phyloP scores from a whole-genome alignment of 768 basidiomycete species.

The Tricholoma flavovirens region DNA sequence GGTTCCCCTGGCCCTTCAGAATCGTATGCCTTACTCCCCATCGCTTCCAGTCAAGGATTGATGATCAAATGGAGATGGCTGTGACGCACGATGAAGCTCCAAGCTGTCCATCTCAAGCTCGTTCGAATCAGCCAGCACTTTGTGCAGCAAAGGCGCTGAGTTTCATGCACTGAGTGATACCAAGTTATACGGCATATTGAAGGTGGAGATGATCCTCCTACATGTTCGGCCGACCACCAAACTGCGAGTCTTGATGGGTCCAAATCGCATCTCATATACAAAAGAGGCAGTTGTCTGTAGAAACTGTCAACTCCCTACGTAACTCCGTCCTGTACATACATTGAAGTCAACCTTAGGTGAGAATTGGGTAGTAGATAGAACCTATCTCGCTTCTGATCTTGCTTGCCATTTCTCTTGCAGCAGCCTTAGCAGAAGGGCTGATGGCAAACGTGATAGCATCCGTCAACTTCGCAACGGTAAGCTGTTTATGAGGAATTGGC shows the following conservation, averaged over 20 bases:
- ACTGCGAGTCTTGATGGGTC: conserved; percentile 44
- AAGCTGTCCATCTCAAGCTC: conserved; percentile 37
- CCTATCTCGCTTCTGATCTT: conserved; percentile 45
- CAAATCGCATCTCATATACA: conserved; percentile 61
- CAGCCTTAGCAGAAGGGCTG: conserved; percentile 39
- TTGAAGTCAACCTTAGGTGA: not conserved
- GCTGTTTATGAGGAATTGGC: conserved; percentile 49
- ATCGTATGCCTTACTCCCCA: conserved; percentile 41
- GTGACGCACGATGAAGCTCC: conserved; percentile 43
- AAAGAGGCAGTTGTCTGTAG: conserved; percentile 52
- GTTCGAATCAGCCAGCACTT: conserved; percentile 38
- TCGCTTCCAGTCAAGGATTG: not conserved
- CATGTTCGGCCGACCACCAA: conserved; percentile 54
- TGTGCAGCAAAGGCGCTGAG: conserved; percentile 53
- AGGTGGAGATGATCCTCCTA: conserved; percentile 13
- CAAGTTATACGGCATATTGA: not conserved
- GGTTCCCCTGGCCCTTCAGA: conserved; percentile 28
- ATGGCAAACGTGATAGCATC: conserved; percentile 48
- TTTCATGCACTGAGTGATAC: conserved; percentile 35
- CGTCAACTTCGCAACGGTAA: conserved; percentile 42
- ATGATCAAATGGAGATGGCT: not conserved
- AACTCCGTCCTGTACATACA: conserved; percentile 37
- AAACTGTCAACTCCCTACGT: conserved; percentile 46
- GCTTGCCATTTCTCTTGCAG: conserved; percentile 44
- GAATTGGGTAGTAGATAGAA: not conserved